Evolutionary conservation across 805 yeast species (phyloP).

Genomic region (Candida insectalens): DNA sequence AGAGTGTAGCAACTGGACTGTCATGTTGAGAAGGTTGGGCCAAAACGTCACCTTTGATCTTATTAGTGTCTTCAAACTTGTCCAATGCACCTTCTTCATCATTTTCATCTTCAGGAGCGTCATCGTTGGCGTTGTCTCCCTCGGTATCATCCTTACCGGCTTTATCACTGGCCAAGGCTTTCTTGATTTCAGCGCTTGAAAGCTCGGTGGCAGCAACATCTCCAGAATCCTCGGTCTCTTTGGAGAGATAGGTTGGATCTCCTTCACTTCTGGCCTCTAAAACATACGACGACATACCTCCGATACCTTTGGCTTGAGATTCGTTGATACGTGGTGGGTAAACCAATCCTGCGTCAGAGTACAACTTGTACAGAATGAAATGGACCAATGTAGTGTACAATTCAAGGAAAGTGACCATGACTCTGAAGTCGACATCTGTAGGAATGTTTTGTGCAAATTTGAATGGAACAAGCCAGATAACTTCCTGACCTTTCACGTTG

Average conservation of each 20-base stretch:
- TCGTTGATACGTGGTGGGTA: constrained; percentile 85
- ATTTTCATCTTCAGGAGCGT: constrained; percentile 27
- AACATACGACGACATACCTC: constrained; percentile 80
- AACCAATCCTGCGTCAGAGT: constrained; percentile 73
- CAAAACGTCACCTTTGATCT: constrained; percentile 58
- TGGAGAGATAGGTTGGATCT: constrained; percentile 22
- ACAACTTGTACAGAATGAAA: constrained; percentile 77
- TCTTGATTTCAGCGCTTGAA: constrained; percentile 31
- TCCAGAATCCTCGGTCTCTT: constrained; percentile 11
- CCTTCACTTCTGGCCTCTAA: constrained; percentile 42
- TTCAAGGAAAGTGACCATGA: constrained; percentile 94
- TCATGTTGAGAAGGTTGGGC: constrained; percentile 58
- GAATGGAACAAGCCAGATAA: constrained; percentile 95
- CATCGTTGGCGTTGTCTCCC: constrained; percentile 27
- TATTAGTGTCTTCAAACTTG: constrained; percentile 55
- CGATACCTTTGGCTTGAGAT: constrained; percentile 70
- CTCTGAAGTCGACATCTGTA: constrained; percentile 86
- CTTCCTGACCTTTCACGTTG: constrained; percentile 78
- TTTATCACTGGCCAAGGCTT: constrained; percentile 45
- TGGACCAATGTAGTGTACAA: constrained; percentile 88
- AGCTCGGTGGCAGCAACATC: constrained; percentile 26
- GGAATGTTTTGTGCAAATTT: constrained; percentile 96
- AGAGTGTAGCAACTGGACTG: constrained; percentile 54
- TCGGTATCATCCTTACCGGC: constrained; percentile 27
- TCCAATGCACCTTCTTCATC: constrained; percentile 51